Evolutionary conservation across 495 filamentous ascomycete species (phyloP).

Genomic region (Cairneyella variabilis): DNA sequence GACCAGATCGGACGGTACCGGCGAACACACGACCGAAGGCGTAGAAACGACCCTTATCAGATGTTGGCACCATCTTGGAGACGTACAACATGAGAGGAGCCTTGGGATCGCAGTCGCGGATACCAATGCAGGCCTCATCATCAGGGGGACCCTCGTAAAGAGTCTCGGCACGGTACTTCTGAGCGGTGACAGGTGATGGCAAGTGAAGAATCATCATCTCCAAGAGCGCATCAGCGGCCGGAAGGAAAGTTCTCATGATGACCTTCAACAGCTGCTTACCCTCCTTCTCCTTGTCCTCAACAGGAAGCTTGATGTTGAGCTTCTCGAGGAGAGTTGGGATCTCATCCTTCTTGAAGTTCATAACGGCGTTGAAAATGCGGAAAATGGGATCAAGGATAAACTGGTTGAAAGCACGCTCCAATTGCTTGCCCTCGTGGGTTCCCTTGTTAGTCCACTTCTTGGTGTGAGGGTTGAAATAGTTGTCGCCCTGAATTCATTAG

Average conservation of each 20-base stretch:
- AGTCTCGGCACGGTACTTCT: slow-evolving; percentile 97
- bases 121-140: slow-evolving; percentile 87
- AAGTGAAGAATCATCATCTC: slow-evolving; percentile 99
- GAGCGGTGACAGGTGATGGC: slow-evolving; percentile 91
- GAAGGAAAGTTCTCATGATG: slow-evolving; percentile 97
- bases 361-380: slow-evolving; percentile 91
- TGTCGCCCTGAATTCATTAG: slow-evolving; percentile 65
- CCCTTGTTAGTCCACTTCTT: slow-evolving; percentile 97
- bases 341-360: slow-evolving; percentile 99
- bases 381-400: slow-evolving; percentile 99
- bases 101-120: slow-evolving; percentile 97
- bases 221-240: slow-evolving; percentile 94
- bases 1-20: slow-evolving; percentile 92
- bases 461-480: slow-evolving; percentile 98
- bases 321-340: slow-evolving; percentile 77
- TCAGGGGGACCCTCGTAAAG: slow-evolving; percentile 96
- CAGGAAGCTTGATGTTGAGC: slow-evolving; percentile 83
- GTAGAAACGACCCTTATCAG: slow-evolving; percentile 99
- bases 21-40: slow-evolving; percentile 99
- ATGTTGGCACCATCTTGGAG: slow-evolving; percentile 99
- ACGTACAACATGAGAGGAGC: slow-evolving; percentile 99
- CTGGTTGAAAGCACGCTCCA: slow-evolving; percentile 98
- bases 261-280: slow-evolving; percentile 97
- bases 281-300: slow-evolving; percentile 88
- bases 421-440: slow-evolving; percentile 74